These are phyloP conservation scores for Coleophoma eucalyptorum DNA, from an alignment of 2,329 filamentous ascomycete species.

Conservation along the genomic window DNA sequence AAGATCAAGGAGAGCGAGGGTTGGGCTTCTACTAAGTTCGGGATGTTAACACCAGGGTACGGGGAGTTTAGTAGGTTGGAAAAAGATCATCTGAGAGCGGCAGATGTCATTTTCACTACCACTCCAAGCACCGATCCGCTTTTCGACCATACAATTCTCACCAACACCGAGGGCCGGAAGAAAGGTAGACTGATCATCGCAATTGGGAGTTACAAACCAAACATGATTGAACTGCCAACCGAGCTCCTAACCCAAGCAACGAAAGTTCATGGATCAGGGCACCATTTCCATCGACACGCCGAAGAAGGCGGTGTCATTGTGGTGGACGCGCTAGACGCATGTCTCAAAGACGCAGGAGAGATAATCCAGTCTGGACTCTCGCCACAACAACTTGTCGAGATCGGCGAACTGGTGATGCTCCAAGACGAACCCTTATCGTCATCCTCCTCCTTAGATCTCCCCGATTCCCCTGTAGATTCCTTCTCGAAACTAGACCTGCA, in stretches of 20 bases:
- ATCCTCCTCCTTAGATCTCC: constrained; percentile 5
- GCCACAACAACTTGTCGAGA: constrained; percentile 75
- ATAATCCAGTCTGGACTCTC: constrained; percentile 73
- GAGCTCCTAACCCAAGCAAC: constrained; percentile 66
- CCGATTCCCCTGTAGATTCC: constrained; percentile 3
- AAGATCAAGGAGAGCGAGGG: constrained; percentile 52
- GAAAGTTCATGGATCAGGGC: constrained; percentile 45
- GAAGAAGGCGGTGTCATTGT: constrained; percentile 62
- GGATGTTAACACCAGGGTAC: constrained; percentile 65
- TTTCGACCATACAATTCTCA: constrained; percentile 72
- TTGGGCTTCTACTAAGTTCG: constrained; percentile 64
- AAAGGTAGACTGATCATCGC: constrained; percentile 71
- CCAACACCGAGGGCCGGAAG: constrained; percentile 62
- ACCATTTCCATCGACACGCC: constrained; percentile 65
- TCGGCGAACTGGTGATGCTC: constrained; percentile 75
- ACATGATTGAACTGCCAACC: constrained; percentile 81
- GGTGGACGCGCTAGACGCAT: constrained; percentile 75
- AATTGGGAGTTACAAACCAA: constrained; percentile 63
- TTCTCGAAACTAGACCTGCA: constrained; percentile 1
- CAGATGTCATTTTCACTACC: constrained; percentile 85
- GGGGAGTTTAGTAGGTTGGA: constrained; percentile 63
- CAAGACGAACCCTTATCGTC: constrained; percentile 23
- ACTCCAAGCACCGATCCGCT: constrained; percentile 72
- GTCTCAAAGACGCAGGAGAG: constrained; percentile 81
- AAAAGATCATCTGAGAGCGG: constrained; percentile 65